phyloP scores from a whole-genome alignment of 2,329 filamentous ascomycete species.

The Didymella pinodella region DNA sequence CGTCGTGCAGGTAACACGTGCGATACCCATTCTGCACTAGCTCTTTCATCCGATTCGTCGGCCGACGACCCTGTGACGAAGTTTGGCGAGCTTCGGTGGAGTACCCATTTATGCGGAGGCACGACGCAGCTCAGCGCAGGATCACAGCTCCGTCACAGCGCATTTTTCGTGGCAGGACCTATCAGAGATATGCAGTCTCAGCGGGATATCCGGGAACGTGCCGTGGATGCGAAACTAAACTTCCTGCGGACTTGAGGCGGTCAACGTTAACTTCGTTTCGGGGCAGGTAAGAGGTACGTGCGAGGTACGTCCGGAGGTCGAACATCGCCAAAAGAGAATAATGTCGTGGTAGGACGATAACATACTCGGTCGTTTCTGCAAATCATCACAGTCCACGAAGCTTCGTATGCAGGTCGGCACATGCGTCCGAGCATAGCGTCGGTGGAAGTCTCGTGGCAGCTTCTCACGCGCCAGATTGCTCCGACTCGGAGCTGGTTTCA shows the following conservation, averaged over 20 bases:
- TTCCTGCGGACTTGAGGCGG: slow-evolving; percentile 5
- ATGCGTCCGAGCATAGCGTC: background rate
- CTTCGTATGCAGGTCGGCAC: slow-evolving; percentile 5
- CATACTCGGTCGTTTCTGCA: background rate
- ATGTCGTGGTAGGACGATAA: no score
- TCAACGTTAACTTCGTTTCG: slow-evolving; percentile 6
- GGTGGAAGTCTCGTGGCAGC: background rate
- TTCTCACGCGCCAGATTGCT: slow-evolving; percentile 4
- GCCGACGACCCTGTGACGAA: slow-evolving; percentile 11
- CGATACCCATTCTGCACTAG: slow-evolving; percentile 12
- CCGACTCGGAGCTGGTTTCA: background rate
- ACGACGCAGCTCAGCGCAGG: slow-evolving; percentile 15
- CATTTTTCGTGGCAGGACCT: slow-evolving; percentile 5
- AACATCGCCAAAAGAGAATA: background rate
- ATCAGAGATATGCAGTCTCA: slow-evolving; percentile 1
- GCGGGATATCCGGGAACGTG: background rate
- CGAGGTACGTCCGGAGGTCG: background rate
- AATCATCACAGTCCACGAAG: background rate
- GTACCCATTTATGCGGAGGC: slow-evolving; percentile 10
- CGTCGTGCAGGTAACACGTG: slow-evolving; percentile 18
- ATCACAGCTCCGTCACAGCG: slow-evolving; percentile 20
- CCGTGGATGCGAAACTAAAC: background rate
- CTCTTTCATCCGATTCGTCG: slow-evolving; percentile 5
- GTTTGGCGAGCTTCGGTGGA: slow-evolving; percentile 13
- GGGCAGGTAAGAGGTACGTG: background rate